Evolutionary conservation across 208 protist species (phyloP).

Genomic region (Endotrypanum monterogeii): DNA sequence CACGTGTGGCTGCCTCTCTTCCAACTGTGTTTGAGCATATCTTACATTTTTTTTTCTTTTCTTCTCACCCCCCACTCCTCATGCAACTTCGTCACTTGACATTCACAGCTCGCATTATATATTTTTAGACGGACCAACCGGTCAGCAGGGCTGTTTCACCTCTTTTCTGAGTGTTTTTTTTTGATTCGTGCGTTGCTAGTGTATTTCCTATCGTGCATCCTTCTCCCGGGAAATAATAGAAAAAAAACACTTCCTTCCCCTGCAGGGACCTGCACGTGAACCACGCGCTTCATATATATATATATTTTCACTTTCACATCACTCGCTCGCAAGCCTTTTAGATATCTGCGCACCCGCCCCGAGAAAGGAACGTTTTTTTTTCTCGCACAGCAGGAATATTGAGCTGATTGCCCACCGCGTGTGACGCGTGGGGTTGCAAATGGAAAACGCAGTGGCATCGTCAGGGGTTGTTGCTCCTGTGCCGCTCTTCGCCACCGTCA

Average conservation of each 20-base stretch:
- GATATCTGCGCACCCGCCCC: neutral
- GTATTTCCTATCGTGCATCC: neutral
- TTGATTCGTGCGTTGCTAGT: neutral
- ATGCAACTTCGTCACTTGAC: neutral
- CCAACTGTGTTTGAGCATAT: neutral
- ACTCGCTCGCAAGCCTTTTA: neutral
- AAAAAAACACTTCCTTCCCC: neutral
- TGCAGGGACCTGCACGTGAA: neutral
- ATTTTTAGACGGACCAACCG: neutral
- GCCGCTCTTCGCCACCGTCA: slow-evolving; percentile 83
- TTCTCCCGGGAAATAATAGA: neutral
- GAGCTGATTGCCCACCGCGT: neutral
- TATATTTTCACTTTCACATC: neutral
- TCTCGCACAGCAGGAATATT: neutral
- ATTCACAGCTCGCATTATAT: neutral
- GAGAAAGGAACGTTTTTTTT: neutral
- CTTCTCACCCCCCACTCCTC: neutral
- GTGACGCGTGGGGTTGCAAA: neutral
- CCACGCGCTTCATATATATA: neutral
- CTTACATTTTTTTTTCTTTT: neutral
- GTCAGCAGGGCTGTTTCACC: neutral
- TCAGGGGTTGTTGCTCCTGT: slow-evolving; percentile 13
- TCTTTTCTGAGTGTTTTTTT: too few relatives aligned
- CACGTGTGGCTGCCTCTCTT: slow-evolving; percentile 1
- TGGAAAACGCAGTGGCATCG: neutral